A percentile compares a stretch with the other conserved stretches of the same genome.
phyloP scores from a whole-genome alignment of 2,329 filamentous ascomycete genomes.

The Cadophora gregata region DNA sequence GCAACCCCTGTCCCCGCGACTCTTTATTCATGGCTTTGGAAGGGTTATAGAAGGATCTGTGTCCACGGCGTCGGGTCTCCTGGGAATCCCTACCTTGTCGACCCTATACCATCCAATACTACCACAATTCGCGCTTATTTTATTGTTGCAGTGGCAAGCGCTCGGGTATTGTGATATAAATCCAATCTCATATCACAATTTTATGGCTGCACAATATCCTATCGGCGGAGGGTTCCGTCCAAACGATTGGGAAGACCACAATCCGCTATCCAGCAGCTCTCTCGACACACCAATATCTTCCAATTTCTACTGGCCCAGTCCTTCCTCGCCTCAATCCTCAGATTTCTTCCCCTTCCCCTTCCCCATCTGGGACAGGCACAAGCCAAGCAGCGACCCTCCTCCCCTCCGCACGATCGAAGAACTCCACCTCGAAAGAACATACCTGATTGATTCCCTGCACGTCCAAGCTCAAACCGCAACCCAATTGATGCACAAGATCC shows the following conservation, averaged over 20 bases:
- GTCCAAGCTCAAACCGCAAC: neutral
- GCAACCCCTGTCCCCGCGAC: neutral
- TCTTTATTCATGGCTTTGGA: neutral
- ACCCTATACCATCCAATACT: neutral
- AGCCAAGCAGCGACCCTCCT: neutral
- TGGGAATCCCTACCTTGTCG: neutral
- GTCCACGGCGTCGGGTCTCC: neutral
- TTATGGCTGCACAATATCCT: neutral
- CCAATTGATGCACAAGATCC: slow-evolving; percentile 7
- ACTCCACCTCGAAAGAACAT: slow-evolving; percentile 17
- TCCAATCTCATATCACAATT: neutral
- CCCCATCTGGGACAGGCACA: neutral
- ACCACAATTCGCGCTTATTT: neutral
- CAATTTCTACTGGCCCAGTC: neutral
- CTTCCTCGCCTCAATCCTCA: neutral
- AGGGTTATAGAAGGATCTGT: neutral
- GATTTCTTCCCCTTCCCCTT: neutral
- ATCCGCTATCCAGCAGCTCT: neutral
- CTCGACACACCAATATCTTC: neutral
- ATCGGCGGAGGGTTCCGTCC: neutral
- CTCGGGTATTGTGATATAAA: neutral
- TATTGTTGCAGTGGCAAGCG: neutral
- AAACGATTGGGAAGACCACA: neutral
- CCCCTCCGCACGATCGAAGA: slow-evolving; percentile 7
- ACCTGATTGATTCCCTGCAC: slow-evolving; percentile 17